Evolutionary conservation across 176 grass and related monocot genomes (phyloP).

Genomic region (Aegilops umbellulata): DNA sequence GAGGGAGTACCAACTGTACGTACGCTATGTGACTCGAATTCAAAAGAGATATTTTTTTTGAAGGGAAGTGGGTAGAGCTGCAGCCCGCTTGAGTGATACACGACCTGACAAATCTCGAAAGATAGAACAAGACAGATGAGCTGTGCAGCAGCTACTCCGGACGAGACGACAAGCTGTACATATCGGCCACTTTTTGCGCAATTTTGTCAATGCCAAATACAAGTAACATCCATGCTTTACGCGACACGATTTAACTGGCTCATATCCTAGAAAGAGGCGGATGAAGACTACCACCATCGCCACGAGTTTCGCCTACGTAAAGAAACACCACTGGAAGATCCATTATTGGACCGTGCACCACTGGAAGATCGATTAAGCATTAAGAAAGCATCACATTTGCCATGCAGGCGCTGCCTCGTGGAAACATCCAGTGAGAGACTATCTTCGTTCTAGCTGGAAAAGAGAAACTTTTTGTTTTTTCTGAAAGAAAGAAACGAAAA

Average conservation of each 20-base stretch:
- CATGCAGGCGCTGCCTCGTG: no score
- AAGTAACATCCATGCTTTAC: not conserved
- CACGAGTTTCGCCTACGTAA: not conserved
- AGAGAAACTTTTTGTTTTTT: not conserved
- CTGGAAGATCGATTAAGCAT: not conserved
- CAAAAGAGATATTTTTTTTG: not conserved
- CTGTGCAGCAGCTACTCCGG: not conserved
- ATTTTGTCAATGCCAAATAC: not conserved
- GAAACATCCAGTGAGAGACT: not conserved
- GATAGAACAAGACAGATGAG: not conserved
- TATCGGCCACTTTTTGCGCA: not conserved
- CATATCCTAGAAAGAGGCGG: not conserved
- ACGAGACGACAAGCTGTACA: not conserved
- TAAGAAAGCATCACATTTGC: not conserved
- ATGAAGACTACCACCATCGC: not conserved
- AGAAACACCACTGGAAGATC: no score
- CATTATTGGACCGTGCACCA: no score
- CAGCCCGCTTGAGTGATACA: constrained; percentile 2
- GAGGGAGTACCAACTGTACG: no score
- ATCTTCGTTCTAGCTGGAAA: not conserved
- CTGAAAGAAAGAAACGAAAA: not conserved
- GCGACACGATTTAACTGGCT: not conserved
- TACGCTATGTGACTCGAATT: not conserved
- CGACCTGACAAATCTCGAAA: constrained; percentile 31
- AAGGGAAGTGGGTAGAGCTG: not conserved